These are phyloP conservation scores for Pleurotus salmoneostramineus DNA, from an alignment of 768 basidiomycete species.

Conservation along the genomic window DNA sequence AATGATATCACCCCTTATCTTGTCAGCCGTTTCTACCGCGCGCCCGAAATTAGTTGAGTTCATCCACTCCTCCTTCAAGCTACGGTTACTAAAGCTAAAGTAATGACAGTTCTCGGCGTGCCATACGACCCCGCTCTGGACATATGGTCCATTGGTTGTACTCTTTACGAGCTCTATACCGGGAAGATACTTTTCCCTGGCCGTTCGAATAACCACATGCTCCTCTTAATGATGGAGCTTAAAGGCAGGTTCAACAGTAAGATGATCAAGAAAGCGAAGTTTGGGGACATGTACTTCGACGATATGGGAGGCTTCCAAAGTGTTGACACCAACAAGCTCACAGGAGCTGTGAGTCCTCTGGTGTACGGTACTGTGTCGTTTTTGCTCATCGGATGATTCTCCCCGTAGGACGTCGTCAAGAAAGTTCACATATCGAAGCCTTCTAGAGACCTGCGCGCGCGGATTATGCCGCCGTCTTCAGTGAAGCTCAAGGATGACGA, in stretches of 20 bases:
- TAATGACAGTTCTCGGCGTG: conserved; percentile 75
- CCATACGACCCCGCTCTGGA: conserved; percentile 94
- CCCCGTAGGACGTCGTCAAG: conserved; percentile 68
- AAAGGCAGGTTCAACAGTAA: conserved; percentile 92
- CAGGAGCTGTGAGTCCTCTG: conserved; percentile 64
- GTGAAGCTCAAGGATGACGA: conserved; percentile 89
- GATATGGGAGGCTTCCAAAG: conserved; percentile 85
- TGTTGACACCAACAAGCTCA: conserved; percentile 80
- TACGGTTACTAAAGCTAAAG: conserved; percentile 10
- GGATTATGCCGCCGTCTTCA: conserved; percentile 76
- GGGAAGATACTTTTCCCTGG: conserved; percentile 98
- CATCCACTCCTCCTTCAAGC: conserved; percentile 1
- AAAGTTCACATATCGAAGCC: conserved; percentile 85
- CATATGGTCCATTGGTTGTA: conserved; percentile 97
- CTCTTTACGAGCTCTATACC: conserved; percentile 92
- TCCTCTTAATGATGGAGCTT: conserved; percentile 96
- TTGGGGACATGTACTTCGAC: conserved; percentile 91
- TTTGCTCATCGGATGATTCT: conserved; percentile 15
- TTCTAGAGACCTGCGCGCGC: conserved; percentile 71
- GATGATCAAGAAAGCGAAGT: conserved; percentile 92
- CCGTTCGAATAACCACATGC: conserved; percentile 96
- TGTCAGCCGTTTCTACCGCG: conserved; percentile 95
- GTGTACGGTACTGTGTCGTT: conserved; percentile 2
- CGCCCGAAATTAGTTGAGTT: conserved; percentile 92
- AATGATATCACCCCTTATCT: conserved; percentile 98